These are phyloP conservation scores for Dactylellina drechsleri DNA, from an alignment of 2,329 filamentous ascomycete genomes.

Conservation along the genomic window DNA sequence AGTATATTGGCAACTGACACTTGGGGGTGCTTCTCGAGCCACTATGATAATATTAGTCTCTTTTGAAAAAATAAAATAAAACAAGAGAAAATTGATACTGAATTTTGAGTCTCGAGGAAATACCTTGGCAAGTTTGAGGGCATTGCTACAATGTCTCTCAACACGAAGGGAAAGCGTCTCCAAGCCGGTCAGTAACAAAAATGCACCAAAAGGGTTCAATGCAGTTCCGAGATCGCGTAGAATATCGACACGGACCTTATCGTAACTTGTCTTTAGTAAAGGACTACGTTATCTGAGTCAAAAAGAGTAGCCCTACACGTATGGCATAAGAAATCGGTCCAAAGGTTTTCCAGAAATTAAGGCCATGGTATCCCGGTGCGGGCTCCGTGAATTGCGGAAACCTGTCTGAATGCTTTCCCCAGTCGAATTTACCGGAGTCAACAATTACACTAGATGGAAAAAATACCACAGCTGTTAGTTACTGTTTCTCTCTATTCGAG, in stretches of 20 bases:
- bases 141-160: conserved; percentile 87
- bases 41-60: conserved; percentile 62
- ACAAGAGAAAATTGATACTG: neutral
- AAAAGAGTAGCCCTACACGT: conserved; percentile 66
- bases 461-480: neutral
- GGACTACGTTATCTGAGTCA: neutral
- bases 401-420: conserved; percentile 81
- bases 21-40: conserved; percentile 82
- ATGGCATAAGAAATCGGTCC: conserved; percentile 84
- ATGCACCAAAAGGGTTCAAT: conserved; percentile 89
- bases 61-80: too few species aligned
- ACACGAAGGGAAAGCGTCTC: conserved; percentile 89
- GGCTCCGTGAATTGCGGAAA: conserved; percentile 95
- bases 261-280: neutral
- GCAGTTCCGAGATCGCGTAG: conserved; percentile 84
- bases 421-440: conserved; percentile 92
- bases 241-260: conserved; percentile 76
- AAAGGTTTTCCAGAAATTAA: conserved; percentile 95
- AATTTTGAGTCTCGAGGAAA: neutral
- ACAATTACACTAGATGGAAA: conserved; percentile 76
- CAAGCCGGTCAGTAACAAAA: conserved; percentile 86
- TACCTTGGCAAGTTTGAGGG: conserved; percentile 74
- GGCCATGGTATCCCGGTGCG: conserved; percentile 86
- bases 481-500: too few species aligned
- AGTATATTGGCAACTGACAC: conserved; percentile 64